Base-by-base conservation (phyloP, 176 grass and related monocot genomes). In the Hsuehochloa calcarea region DNA sequence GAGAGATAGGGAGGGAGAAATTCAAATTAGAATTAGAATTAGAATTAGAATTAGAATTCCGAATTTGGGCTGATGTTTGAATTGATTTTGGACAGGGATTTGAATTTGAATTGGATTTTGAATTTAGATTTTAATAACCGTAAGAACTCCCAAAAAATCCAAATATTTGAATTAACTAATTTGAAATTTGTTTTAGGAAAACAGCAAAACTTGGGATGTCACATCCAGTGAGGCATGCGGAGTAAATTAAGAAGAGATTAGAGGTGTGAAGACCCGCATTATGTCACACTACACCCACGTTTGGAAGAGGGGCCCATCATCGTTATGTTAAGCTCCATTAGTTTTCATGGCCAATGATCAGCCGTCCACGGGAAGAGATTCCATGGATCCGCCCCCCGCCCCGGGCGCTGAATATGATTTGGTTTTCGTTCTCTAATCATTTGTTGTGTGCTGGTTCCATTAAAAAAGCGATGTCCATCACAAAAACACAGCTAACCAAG, bases 401-500 rank as follows among this genome's bases (percentile, higher is more conserved):
- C n/a, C n/a, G 0, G 71, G 71, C 19, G 23, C 44, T 40, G 35
- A 74, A 65, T 51, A 65, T 51, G 31, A 56, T 74, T 17, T 34
- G 38, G 22, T 56, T 83, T 84, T 29, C 60, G 3, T 46, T 56
- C 38, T 5, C 4, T 2, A 40, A 67, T 85, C 50, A 78, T 35
- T 45, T 74, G 6, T 4, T 2, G 74, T 5, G 23, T 55, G 62
- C 35, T 73, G 40, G 70, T 74, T 84, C 50, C 49, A 41, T 52
- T 20, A 66, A 83, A 58, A 87, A 90, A 83, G 16, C 16, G 41
- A 15, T 27, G 29, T 19, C 40, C 58, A 65, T 39, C n/a, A 25
- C 72, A 78, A 37, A 68, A 76, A 56, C 61, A 54, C 37, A 79
- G 27, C 79, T 49, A 77, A 60, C 66, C 9, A 11, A 86, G 16